Evolutionary conservation across 805 yeast genomes (phyloP).

Genomic region (Myxozyma vanderwaltii): DNA sequence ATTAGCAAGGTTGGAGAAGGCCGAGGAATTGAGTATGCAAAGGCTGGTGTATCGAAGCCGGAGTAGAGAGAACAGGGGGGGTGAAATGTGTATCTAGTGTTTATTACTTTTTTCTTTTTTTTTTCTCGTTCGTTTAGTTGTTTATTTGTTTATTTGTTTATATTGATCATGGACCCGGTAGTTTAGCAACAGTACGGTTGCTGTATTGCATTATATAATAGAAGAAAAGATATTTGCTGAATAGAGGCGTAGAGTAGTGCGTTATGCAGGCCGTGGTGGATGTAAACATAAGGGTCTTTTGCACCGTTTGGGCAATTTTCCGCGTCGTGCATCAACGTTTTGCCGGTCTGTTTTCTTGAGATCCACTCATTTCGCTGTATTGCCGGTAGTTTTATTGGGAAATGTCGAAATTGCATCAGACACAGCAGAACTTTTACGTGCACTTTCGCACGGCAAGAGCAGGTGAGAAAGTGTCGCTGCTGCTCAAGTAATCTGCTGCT

Average conservation of each 20-base stretch:
- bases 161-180: no score
- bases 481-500: neutral
- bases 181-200: no score
- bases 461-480: neutral
- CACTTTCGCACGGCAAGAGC: conserved; percentile 17
- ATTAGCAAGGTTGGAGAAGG: conserved; percentile 67
- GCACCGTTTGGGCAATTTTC: neutral
- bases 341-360: no score
- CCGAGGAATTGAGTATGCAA: conserved; percentile 32
- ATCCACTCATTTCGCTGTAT: no score
- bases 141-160: no score
- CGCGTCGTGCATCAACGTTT: no score
- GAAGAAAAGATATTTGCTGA: no score
- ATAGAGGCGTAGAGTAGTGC: no score
- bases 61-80: no score
- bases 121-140: neutral
- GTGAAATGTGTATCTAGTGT: neutral
- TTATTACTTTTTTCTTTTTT: neutral
- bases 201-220: no score
- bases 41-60: conserved; percentile 13
- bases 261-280: no score
- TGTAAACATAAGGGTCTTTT: neutral
- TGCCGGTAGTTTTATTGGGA: no score
- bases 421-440: conserved; percentile 29
- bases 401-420: conserved; percentile 31